phyloP scores from a whole-genome alignment of 2,329 filamentous ascomycete genomes.

The Fusarium guadeloupense region DNA sequence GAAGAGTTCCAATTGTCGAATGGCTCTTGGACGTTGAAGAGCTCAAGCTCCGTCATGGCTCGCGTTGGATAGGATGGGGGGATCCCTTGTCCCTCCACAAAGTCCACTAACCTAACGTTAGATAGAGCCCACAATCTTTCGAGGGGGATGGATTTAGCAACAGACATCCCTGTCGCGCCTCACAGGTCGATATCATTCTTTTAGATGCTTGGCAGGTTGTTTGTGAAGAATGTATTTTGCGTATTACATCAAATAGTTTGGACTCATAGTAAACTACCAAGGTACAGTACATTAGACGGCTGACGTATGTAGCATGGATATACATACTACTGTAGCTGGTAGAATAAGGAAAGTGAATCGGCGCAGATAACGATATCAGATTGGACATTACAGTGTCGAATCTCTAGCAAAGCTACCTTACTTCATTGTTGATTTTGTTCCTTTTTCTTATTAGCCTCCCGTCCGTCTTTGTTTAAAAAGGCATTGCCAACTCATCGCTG shows the following conservation, averaged over 20 bases:
- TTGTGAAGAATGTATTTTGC: conserved; percentile 12
- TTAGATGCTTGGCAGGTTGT: conserved; percentile 28
- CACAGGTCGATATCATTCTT: conserved; percentile 25
- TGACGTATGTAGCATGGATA: neutral
- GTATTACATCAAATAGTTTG: conserved; percentile 17
- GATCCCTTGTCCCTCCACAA: conserved; percentile 37
- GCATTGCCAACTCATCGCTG: conserved; percentile 82
- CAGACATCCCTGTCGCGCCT: conserved; percentile 29
- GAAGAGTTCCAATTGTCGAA: conserved; percentile 47
- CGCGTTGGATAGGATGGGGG: conserved; percentile 18
- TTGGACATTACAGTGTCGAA: conserved; percentile 11
- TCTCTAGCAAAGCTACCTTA: conserved; percentile 40
- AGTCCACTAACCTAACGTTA: no score
- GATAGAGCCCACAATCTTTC: conserved; percentile 29
- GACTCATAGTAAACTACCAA: neutral
- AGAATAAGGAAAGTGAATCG: conserved; percentile 1
- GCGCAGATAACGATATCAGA: conserved; percentile 13
- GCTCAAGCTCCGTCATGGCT: conserved; percentile 36
- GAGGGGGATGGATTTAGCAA: conserved; percentile 9
- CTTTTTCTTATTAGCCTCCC: conserved; percentile 51
- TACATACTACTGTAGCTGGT: neutral
- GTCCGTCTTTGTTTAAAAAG: conserved; percentile 58
- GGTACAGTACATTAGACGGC: neutral
- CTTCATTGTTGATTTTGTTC: conserved; percentile 45
- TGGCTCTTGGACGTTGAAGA: conserved; percentile 31